phyloP scores from a whole-genome alignment of 2,329 filamentous ascomycete genomes.

The Aureobasidium sp. region DNA sequence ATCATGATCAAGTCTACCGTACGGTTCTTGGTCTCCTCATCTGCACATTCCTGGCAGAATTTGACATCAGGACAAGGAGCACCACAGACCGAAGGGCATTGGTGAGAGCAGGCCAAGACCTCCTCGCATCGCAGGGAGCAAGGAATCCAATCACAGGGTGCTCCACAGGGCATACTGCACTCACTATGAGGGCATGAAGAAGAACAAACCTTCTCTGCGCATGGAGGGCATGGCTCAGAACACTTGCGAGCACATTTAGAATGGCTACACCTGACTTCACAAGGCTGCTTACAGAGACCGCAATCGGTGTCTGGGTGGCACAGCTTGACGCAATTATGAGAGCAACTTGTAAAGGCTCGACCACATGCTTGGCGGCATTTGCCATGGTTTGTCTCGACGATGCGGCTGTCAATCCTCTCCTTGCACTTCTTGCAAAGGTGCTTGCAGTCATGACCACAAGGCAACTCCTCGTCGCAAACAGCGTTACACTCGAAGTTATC shows the following conservation, averaged over 20 bases:
- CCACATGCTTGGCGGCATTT: slow-evolving; percentile 45
- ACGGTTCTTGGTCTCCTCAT: slow-evolving; percentile 37
- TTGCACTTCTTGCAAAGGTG: slow-evolving; percentile 46
- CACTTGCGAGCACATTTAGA: slow-evolving; percentile 51
- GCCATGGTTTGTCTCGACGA: slow-evolving; percentile 37
- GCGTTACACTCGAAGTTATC: slow-evolving; percentile 42
- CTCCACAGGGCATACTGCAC: slow-evolving; percentile 48
- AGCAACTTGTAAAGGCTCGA: slow-evolving; percentile 47
- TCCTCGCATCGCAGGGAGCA: slow-evolving; percentile 55
- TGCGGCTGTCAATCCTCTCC: slow-evolving; percentile 25
- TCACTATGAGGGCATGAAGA: slow-evolving; percentile 34
- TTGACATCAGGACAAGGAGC: slow-evolving; percentile 49
- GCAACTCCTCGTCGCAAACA: slow-evolving; percentile 40
- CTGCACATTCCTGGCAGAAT: slow-evolving; percentile 54
- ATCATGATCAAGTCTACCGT: slow-evolving; percentile 53
- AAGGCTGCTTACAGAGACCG: slow-evolving; percentile 42
- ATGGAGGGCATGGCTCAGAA: slow-evolving; percentile 55
- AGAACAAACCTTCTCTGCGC: slow-evolving; percentile 24
- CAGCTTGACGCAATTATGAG: slow-evolving; percentile 44
- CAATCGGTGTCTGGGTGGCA: slow-evolving; percentile 51
- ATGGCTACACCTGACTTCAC: slow-evolving; percentile 52
- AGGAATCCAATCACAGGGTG: slow-evolving; percentile 59
- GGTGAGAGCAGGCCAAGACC: slow-evolving; percentile 52
- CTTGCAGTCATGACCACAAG: slow-evolving; percentile 55
- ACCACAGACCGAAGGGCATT: slow-evolving; percentile 59